Evolutionary conservation across 2,329 filamentous ascomycete species (phyloP), one percentile per base, ranked within the genome.

Genomic region (Colletotrichum simmondsii): DNA sequence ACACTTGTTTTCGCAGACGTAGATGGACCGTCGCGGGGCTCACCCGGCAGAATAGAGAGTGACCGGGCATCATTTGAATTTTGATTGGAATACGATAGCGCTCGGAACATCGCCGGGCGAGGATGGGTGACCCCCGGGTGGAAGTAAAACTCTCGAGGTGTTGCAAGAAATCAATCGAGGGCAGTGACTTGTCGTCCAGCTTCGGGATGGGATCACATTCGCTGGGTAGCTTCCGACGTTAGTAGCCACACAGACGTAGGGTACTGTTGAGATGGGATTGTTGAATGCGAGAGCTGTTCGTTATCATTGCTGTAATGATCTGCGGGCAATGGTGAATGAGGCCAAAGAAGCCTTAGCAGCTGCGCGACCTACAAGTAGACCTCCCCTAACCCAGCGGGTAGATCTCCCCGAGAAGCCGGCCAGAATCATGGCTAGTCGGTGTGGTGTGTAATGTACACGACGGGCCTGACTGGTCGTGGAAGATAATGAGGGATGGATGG

Each of bases 301-400:
- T 28, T 56, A 49, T 49, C 42, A 49, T 22, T 19, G 42, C 42
- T 49, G 19, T 3, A 22, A n/a, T 49, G 6, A 19, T n/a, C 42
- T 22, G 19, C 42, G 19, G 42, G 19, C 42, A 8, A 49, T 10
- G 42, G 8, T 49, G 19, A 19, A 22, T 11, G 8, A 49, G 19
- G 19, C 42, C 42, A n/a, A 22, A 22, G 54, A 28, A 58, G 32
- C 28, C 26, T 12, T 19, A 22, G 26, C 16, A 42, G 26, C 11
- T 16, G 22, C 30, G 57, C 24, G n/a, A 32, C 30, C 30, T 32
- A 30, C 7, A 10, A 6, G 7, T 30, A 32, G 30, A 22, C 57
- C 11, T 59, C 57, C 61, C 63, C 63, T 71, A 54, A 71, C 63
- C 63, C 68, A 67, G 56, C 68, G 68, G 68, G 49, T 67, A 67